phyloP scores from a whole-genome alignment of 208 protist genomes.

The Naegleria fowleri region DNA sequence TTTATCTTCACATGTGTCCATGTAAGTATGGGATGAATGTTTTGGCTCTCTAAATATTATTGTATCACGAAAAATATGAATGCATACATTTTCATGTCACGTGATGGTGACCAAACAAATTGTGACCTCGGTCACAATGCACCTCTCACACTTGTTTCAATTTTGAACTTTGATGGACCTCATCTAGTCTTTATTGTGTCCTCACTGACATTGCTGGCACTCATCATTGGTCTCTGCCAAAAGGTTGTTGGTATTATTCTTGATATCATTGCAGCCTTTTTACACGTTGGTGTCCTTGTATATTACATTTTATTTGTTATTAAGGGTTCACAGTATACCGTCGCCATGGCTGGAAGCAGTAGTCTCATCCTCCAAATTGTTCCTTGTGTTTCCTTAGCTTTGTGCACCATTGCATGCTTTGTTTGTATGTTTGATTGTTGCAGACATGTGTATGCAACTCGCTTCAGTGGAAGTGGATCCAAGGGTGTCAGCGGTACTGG shows the following conservation, averaged over 20 bases:
- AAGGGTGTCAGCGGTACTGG: background rate
- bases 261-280: background rate
- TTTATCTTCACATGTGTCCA: background rate
- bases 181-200: background rate
- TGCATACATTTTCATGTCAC: too few species aligned
- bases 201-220: background rate
- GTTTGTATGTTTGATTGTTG: background rate
- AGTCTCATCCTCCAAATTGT: background rate
- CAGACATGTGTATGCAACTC: background rate
- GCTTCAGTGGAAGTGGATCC: background rate
- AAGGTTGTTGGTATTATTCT: conserved; percentile 4
- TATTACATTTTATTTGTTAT: background rate
- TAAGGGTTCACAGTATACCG: background rate
- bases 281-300: background rate
- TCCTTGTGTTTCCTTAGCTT: background rate
- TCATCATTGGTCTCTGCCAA: background rate
- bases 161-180: too few species aligned
- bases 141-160: too few species aligned
- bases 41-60: too few species aligned
- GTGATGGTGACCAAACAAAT: too few species aligned
- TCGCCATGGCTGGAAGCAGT: background rate
- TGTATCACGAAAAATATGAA: background rate
- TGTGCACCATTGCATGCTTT: background rate
- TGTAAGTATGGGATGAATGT: background rate
- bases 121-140: too few species aligned